Percentiles rank a stretch among this genome's conserved stretches.
These are phyloP conservation scores for Psilocybe cyanescens DNA, from an alignment of 768 basidiomycete genomes.

Conservation along the genomic window DNA sequence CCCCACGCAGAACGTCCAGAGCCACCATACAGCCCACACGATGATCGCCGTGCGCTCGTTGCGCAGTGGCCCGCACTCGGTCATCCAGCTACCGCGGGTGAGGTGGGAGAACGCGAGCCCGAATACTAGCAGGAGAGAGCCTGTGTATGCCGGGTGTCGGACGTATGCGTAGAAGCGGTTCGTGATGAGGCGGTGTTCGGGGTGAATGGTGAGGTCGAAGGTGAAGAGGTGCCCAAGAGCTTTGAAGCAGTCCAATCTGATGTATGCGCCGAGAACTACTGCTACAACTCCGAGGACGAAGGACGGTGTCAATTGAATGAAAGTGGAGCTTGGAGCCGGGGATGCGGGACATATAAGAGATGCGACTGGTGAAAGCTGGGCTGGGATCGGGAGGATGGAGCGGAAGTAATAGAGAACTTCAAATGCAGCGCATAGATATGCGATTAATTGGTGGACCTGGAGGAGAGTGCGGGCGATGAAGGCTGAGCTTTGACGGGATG, in stretches of 20 bases:
- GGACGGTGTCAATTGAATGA: conserved; percentile 40
- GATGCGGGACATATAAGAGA: conserved; percentile 34
- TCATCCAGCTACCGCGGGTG: conserved; percentile 49
- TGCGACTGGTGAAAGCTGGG: conserved; percentile 32
- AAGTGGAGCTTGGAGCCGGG: conserved; percentile 28
- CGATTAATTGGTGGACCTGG: conserved; percentile 52
- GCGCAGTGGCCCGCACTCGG: conserved; percentile 43
- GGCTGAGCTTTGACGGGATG: background rate
- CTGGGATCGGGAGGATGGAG: conserved; percentile 31
- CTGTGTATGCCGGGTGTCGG: conserved; percentile 60
- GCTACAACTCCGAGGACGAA: conserved; percentile 49
- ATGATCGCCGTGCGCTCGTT: conserved; percentile 24
- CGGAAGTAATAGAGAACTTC: conserved; percentile 51
- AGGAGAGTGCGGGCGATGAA: background rate
- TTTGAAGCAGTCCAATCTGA: conserved; percentile 57
- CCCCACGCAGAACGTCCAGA: conserved; percentile 51
- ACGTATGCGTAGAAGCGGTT: conserved; percentile 53
- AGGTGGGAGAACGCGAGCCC: conserved; percentile 51
- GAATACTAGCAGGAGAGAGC: conserved; percentile 51
- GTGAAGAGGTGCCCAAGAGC: conserved; percentile 60
- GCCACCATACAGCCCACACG: conserved; percentile 49
- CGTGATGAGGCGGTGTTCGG: conserved; percentile 54
- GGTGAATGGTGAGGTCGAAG: conserved; percentile 60
- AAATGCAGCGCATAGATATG: conserved; percentile 53
- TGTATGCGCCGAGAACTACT: conserved; percentile 45